These are phyloP conservation scores for Naganishia onofrii DNA, from an alignment of 768 basidiomycete genomes.

Conservation along the genomic window DNA sequence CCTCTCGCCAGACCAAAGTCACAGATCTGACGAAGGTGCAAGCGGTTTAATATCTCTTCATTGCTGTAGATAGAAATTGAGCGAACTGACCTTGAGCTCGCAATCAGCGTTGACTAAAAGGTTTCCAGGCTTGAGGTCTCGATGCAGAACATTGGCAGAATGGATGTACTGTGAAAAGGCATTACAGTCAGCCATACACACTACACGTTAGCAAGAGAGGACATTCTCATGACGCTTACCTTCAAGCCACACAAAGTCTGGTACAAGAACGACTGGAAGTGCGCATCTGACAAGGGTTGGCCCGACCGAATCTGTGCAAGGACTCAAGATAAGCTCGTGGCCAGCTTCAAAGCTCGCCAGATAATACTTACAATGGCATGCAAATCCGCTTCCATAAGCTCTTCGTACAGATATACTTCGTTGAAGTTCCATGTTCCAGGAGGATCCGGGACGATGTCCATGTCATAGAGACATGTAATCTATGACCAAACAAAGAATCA, in stretches of 20 bases:
- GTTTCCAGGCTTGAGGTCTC: slow-evolving; percentile 89
- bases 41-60: not conserved
- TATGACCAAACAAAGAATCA: slow-evolving; percentile 46
- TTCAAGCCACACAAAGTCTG: slow-evolving; percentile 97
- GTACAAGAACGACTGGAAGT: slow-evolving; percentile 80
- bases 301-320: slow-evolving; percentile 54
- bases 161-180: slow-evolving; percentile 70
- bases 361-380: slow-evolving; percentile 79
- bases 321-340: not conserved
- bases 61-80: slow-evolving; percentile 62
- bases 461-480: slow-evolving; percentile 96
- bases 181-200: slow-evolving; percentile 57
- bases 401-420: slow-evolving; percentile 88
- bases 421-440: slow-evolving; percentile 75
- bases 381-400: slow-evolving; percentile 99
- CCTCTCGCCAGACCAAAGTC: slow-evolving; percentile 96
- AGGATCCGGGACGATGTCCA: slow-evolving; percentile 94
- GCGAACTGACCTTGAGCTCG: slow-evolving; percentile 44
- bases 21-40: slow-evolving; percentile 65
- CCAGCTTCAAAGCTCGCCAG: not conserved
- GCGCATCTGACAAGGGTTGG: slow-evolving; percentile 56
- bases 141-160: slow-evolving; percentile 94
- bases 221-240: slow-evolving; percentile 68
- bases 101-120: slow-evolving; percentile 97
- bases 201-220: slow-evolving; percentile 56